These are phyloP conservation scores for Maudiozyma saulgeensis DNA, from an alignment of 805 yeast genomes.

Conservation along the genomic window DNA sequence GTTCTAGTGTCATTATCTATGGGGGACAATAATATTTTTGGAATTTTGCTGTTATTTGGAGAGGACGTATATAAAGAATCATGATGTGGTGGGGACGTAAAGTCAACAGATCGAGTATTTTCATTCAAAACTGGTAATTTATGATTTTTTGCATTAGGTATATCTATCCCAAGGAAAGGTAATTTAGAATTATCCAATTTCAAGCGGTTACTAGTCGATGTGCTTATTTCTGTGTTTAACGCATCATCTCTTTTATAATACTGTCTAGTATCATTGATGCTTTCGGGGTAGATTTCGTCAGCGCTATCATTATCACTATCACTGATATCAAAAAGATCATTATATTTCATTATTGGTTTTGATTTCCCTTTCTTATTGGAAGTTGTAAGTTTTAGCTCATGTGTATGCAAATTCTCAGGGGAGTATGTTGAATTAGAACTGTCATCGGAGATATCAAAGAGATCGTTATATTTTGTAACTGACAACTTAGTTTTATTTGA, in stretches of 20 bases:
- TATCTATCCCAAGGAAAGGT: neutral
- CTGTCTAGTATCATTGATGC: neutral
- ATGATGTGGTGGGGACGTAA: neutral
- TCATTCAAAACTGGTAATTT: neutral
- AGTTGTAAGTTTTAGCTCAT: neutral
- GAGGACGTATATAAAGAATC: neutral
- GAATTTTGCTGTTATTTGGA: neutral
- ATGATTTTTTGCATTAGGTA: neutral
- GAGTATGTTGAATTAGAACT: neutral
- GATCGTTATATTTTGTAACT: conserved; percentile 4
- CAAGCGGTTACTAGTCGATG: neutral
- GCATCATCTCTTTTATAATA: neutral
- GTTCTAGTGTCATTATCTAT: neutral
- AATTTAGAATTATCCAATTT: neutral
- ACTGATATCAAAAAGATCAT: conserved; percentile 7
- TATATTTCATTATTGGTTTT: conserved; percentile 1
- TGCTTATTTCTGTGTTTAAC: neutral
- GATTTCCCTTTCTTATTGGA: neutral
- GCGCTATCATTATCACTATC: conserved; percentile 5
- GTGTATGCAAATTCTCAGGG: neutral
- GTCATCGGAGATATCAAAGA: conserved; percentile 7
- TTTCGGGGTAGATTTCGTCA: neutral
- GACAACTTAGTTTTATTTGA: neutral
- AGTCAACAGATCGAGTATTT: neutral
- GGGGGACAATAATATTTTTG: neutral